These are phyloP conservation scores for Candida tallmaniae DNA, from an alignment of 805 yeast genomes.

Conservation along the genomic window DNA sequence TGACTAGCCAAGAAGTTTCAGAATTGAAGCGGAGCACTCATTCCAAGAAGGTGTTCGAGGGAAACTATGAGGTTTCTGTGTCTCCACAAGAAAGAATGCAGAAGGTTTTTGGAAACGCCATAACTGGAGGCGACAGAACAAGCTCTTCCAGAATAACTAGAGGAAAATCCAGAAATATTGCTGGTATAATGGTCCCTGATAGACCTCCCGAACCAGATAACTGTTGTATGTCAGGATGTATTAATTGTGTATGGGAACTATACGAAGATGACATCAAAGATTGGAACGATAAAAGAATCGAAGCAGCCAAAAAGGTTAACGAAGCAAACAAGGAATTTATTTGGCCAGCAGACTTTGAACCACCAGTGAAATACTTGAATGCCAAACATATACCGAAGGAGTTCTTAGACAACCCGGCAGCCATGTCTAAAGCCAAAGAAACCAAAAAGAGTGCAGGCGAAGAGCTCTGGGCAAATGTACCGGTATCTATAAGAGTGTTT, in stretches of 20 bases:
- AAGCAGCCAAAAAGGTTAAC: slow-evolving; percentile 47
- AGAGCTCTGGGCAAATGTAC: slow-evolving; percentile 50
- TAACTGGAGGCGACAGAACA: slow-evolving; percentile 47
- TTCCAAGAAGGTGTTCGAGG: slow-evolving; percentile 26
- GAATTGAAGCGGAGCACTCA: slow-evolving; percentile 13
- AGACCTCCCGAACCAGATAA: slow-evolving; percentile 88
- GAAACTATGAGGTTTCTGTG: slow-evolving; percentile 23
- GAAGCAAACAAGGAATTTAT: slow-evolving; percentile 29
- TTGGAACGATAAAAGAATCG: slow-evolving; percentile 60
- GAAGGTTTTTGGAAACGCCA: slow-evolving; percentile 52
- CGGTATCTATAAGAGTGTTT: slow-evolving; percentile 73
- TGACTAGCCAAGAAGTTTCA: slow-evolving; percentile 16
- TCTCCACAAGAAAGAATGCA: slow-evolving; percentile 46
- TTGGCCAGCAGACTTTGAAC: slow-evolving; percentile 42
- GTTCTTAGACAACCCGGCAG: slow-evolving; percentile 12
- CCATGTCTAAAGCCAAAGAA: not conserved
- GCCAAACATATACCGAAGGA: slow-evolving; percentile 34
- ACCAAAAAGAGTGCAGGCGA: slow-evolving; percentile 15
- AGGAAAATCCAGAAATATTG: slow-evolving; percentile 34
- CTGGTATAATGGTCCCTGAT: slow-evolving; percentile 76
- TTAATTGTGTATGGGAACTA: slow-evolving; percentile 95
- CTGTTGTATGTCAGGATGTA: slow-evolving; percentile 97
- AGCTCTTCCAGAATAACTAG: slow-evolving; percentile 33
- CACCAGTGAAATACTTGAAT: slow-evolving; percentile 30
- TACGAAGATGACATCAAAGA: slow-evolving; percentile 83